Percentiles rank a stretch among this genome's conserved stretches.
These are phyloP conservation scores for Penicillium turbatum DNA, from an alignment of 495 filamentous ascomycete genomes.

Conservation along the genomic window DNA sequence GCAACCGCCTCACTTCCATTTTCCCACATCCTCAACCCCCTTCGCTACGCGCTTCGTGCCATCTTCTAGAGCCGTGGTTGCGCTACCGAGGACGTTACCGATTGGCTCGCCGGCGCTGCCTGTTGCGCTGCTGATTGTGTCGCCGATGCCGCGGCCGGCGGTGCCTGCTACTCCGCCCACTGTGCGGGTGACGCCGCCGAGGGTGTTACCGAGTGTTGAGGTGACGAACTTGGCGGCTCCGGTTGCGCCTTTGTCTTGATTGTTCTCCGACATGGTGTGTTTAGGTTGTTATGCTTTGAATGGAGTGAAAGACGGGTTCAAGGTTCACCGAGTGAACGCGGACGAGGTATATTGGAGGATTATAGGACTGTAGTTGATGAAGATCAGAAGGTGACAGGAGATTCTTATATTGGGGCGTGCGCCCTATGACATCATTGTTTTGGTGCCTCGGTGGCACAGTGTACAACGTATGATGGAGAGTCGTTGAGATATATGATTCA, in stretches of 20 bases:
- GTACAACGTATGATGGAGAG: not conserved
- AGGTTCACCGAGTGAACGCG: not conserved
- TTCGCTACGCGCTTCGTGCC: constrained; percentile 53
- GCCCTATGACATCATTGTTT: constrained; percentile 6
- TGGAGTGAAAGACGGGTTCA: not conserved
- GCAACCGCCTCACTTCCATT: no score
- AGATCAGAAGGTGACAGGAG: not conserved
- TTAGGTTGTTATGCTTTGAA: not conserved
- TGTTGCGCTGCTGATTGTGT: constrained; percentile 58
- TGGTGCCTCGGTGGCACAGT: not conserved
- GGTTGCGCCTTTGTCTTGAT: constrained; percentile 33
- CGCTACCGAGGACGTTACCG: constrained; percentile 59
- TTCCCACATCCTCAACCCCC: constrained; percentile 64
- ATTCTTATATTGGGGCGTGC: constrained; percentile 1
- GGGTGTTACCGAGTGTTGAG: constrained; percentile 55
- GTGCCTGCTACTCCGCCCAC: constrained; percentile 67
- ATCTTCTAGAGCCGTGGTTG: constrained; percentile 57
- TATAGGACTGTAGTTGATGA: not conserved
- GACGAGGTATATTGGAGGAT: not conserved
- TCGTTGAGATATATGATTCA: not conserved
- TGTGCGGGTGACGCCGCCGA: constrained; percentile 61
- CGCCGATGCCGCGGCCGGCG: constrained; percentile 57
- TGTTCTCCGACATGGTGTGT: constrained; percentile 18
- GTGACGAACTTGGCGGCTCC: constrained; percentile 46
- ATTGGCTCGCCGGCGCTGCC: constrained; percentile 62